A percentile compares a stretch with the other conserved stretches of the same genome.
Conservation (phyloP, 208 protist species). For the Acanthamoeba healyi region DNA sequence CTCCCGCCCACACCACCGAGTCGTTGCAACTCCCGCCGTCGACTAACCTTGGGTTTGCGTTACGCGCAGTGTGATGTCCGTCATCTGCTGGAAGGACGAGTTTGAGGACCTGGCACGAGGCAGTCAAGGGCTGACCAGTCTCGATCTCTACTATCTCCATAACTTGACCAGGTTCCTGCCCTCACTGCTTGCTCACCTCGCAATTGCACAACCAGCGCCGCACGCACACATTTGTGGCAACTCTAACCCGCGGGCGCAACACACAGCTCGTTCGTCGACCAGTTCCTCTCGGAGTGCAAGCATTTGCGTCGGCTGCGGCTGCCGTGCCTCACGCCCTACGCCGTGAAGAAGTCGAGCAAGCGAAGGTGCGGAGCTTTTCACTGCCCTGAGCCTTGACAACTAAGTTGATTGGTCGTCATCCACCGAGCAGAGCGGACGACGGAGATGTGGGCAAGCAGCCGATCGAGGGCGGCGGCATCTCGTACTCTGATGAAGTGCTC, state of each 20-base stretch:
- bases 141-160: conserved; percentile 69
- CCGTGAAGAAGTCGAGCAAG: conserved; percentile 16
- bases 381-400: not conserved
- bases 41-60: not conserved
- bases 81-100: conserved; percentile 68
- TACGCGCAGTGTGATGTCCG: not conserved
- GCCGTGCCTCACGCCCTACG: conserved; percentile 48
- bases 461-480: not conserved
- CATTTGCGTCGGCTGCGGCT: conserved; percentile 16
- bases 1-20: not conserved
- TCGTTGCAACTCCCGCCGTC: not conserved
- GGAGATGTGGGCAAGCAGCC: not conserved
- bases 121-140: not conserved
- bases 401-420: not conserved
- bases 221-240: not conserved
- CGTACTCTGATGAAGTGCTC: conserved; percentile 1
- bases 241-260: not conserved
- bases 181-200: not conserved
- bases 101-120: conserved; percentile 47
- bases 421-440: not conserved
- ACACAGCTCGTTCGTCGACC: conserved; percentile 51
- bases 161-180: conserved; percentile 51
- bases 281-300: conserved; percentile 35
- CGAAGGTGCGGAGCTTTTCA: not conserved
- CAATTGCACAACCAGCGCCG: too few species aligned